Evolutionary conservation across 2,329 filamentous ascomycete species (phyloP).

Genomic region (Zasmidium cellare): DNA sequence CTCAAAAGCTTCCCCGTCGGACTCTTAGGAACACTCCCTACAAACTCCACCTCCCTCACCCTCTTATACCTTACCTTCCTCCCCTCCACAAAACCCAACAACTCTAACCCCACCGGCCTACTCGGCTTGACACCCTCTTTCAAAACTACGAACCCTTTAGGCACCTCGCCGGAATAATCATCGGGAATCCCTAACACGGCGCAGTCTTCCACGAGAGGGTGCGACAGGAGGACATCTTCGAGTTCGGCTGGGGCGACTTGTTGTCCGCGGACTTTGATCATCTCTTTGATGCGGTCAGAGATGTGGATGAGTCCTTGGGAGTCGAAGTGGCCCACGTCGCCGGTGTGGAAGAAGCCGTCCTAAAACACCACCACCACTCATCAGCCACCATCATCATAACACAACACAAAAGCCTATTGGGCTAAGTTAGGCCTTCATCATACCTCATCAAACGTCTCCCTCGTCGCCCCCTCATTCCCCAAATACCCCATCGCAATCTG

Average conservation of each 20-base stretch:
- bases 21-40: constrained; percentile 68
- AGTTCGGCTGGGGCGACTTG: constrained; percentile 64
- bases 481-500: constrained; percentile 42
- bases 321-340: constrained; percentile 58
- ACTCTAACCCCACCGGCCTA: constrained; percentile 41
- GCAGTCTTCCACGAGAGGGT: constrained; percentile 57
- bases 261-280: constrained; percentile 68
- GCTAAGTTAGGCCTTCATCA: too few species aligned
- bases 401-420: too few species aligned
- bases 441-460: constrained; percentile 44
- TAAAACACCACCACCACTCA: neutral
- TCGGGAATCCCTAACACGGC: constrained; percentile 58
- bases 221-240: constrained; percentile 61
- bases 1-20: constrained; percentile 71
- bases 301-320: constrained; percentile 58
- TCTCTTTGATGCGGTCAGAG: constrained; percentile 65
- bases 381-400: too few species aligned
- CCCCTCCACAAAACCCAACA: constrained; percentile 62
- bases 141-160: constrained; percentile 58
- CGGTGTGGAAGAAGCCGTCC: constrained; percentile 59
- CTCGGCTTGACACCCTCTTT: constrained; percentile 30
- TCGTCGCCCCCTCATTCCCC: constrained; percentile 33
- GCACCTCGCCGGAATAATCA: constrained; percentile 57
- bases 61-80: constrained; percentile 70
- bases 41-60: constrained; percentile 64